phyloP scores from a whole-genome alignment of 495 filamentous ascomycete species.

The Jackrogersella minutella region DNA sequence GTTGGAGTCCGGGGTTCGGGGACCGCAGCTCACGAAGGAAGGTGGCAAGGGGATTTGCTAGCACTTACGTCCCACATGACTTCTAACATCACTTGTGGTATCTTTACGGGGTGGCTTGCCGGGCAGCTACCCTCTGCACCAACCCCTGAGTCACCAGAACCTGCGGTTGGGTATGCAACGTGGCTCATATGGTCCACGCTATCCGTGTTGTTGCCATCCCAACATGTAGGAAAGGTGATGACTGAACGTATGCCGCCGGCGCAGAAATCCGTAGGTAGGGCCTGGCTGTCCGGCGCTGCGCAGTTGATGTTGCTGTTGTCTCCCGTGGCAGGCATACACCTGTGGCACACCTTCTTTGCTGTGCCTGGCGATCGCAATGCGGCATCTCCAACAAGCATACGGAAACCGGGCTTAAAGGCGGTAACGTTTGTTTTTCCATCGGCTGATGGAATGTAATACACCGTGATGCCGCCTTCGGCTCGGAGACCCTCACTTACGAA shows the following conservation, averaged over 20 bases:
- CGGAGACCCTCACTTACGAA: slow-evolving; percentile 44
- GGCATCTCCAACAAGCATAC: slow-evolving; percentile 74
- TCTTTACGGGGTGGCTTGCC: slow-evolving; percentile 59
- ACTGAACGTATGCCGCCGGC: slow-evolving; percentile 48
- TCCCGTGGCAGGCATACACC: slow-evolving; percentile 54
- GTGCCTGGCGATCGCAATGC: slow-evolving; percentile 49
- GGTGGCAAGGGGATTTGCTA: neutral
- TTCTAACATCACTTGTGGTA: slow-evolving; percentile 47
- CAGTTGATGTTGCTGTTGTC: slow-evolving; percentile 46
- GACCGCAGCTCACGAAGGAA: neutral
- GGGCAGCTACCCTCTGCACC: slow-evolving; percentile 66
- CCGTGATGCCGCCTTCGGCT: slow-evolving; percentile 52
- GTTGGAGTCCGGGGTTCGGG: neutral
- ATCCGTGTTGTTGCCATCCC: slow-evolving; percentile 74
- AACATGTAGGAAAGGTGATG: slow-evolving; percentile 57
- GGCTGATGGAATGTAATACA: slow-evolving; percentile 52
- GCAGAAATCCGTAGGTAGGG: slow-evolving; percentile 33
- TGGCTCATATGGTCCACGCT: slow-evolving; percentile 68
- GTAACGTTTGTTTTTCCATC: slow-evolving; percentile 48
- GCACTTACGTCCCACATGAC: slow-evolving; percentile 49
- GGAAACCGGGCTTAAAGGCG: slow-evolving; percentile 72
- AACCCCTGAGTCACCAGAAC: slow-evolving; percentile 7
- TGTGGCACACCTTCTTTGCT: slow-evolving; percentile 60
- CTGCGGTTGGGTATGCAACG: slow-evolving; percentile 53
- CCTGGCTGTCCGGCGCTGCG: slow-evolving; percentile 42